These are phyloP conservation scores for Lepidium sativum DNA, from an alignment of 345 rosid species.

Conservation along the genomic window DNA sequence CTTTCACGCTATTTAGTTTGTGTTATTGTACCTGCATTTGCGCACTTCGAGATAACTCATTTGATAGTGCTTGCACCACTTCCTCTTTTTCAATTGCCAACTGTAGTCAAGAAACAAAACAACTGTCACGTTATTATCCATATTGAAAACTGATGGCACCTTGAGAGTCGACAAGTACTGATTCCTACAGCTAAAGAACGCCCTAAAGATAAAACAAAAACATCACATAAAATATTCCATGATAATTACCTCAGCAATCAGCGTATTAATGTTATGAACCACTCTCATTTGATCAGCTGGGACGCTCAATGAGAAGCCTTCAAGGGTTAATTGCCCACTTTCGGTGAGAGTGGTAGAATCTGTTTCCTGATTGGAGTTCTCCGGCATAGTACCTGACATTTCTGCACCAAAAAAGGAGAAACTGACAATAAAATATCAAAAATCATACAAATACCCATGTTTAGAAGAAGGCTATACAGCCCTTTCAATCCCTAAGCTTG, in stretches of 20 bases:
- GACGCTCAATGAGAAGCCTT: slow-evolving; percentile 49
- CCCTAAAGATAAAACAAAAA: neutral
- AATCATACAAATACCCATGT: neutral
- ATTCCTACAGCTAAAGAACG: neutral
- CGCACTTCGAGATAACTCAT: slow-evolving; percentile 62
- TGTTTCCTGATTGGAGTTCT: slow-evolving; percentile 33
- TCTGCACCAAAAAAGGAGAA: neutral
- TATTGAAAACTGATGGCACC: neutral
- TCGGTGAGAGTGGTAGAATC: slow-evolving; percentile 27
- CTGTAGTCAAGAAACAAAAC: slow-evolving; percentile 34
- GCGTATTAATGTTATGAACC: slow-evolving; percentile 59
- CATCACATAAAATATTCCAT: neutral
- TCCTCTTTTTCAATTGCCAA: slow-evolving; percentile 85
- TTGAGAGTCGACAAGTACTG: neutral
- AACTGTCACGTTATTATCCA: neutral
- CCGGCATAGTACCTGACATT: slow-evolving; percentile 30
- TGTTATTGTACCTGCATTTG: slow-evolving; percentile 56
- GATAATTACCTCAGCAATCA: slow-evolving; percentile 63
- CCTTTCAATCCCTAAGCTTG: neutral
- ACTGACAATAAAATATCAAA: neutral
- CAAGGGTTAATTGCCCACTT: slow-evolving; percentile 39
- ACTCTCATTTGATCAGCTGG: slow-evolving; percentile 77
- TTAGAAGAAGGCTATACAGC: neutral
- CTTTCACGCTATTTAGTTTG: neutral
- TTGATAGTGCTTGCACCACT: slow-evolving; percentile 60